Evolutionary conservation across 352 stramenopile genomes (phyloP), one percentile per base, ranked within the genome.

Genomic region (Lagenidium sp.): DNA sequence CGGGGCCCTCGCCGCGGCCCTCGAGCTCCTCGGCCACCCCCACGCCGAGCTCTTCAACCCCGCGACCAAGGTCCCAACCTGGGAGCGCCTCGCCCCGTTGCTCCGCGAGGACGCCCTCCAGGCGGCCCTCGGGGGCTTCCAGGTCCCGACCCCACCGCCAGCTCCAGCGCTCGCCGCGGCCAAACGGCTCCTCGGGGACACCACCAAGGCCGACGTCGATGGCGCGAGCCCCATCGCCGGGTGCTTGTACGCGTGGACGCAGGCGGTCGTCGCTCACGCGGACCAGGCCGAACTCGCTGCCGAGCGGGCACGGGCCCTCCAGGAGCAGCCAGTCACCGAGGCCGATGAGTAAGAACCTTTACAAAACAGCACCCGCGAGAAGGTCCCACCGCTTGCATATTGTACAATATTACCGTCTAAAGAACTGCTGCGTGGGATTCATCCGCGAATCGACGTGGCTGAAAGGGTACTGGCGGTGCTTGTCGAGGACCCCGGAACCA

Each of bases 1-100:
- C 19, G 44, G 50, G 1, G 68, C 60, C 4, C 83, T 88, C 19
- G 70, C 73, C 4, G 50, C 60, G 6, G 63, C 59, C 0, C 43
- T 91, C 0, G 45, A 59, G 4, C 50, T 91, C 28, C 53, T 91
- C 6, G 72, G 71, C 2, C 57, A 82, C 19, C 15, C 48, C 1
- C 65, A 66, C 29, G 35, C 28, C 0, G 44, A 57, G 23, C 35
- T 85, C 4, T 58, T 63, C 36, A 86, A 85, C 30, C 51, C 70
- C 3, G 71, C 73, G 36, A 86, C 78, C 10, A 65, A 69, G 30
- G 26, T 68, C 26, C 70, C 73, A 10, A 57, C 59, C 28, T 91
- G 78, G 78, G 68, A 86, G 6, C 76, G 77, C 31, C 56, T 91
- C 13, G 58, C 65, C 1, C 57, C 57, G 18, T 45, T 82, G 19